phyloP scores from a whole-genome alignment of 352 stramenopile genomes.

The Elongisporangium senticosum region DNA sequence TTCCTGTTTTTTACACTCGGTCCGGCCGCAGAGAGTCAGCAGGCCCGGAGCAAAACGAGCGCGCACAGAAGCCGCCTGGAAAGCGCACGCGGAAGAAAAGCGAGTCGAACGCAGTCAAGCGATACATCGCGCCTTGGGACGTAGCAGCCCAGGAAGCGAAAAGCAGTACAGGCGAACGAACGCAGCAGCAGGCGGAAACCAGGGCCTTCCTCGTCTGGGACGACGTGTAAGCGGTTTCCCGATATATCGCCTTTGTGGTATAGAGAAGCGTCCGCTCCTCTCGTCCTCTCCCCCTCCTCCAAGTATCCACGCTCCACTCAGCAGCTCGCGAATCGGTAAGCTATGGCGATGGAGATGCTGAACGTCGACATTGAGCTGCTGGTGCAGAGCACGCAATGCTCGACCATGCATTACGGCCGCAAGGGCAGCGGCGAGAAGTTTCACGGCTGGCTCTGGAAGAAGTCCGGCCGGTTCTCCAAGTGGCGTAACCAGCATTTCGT shows the following conservation, averaged over 20 bases:
- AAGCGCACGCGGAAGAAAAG: neutral
- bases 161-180: neutral
- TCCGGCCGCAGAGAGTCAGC: neutral
- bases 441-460: slow-evolving; percentile 82
- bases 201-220: neutral
- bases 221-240: neutral
- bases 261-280: neutral
- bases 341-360: slow-evolving; percentile 30
- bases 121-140: neutral
- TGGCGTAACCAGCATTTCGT: slow-evolving; percentile 86
- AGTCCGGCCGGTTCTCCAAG: slow-evolving; percentile 70
- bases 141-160: neutral
- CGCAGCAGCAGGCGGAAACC: neutral
- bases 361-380: slow-evolving; percentile 83
- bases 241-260: neutral
- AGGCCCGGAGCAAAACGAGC: neutral
- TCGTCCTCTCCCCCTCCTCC: neutral
- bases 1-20: slow-evolving; percentile 1
- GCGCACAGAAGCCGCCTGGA: neutral
- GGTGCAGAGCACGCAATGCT: slow-evolving; percentile 75
- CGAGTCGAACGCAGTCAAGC: neutral
- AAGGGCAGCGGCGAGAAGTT: slow-evolving; percentile 66
- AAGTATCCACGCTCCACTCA: neutral
- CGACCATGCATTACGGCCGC: slow-evolving; percentile 61
- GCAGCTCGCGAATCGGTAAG: neutral